These are phyloP conservation scores for Lactarius sanguifluus DNA, from an alignment of 768 basidiomycete genomes.

Conservation along the genomic window DNA sequence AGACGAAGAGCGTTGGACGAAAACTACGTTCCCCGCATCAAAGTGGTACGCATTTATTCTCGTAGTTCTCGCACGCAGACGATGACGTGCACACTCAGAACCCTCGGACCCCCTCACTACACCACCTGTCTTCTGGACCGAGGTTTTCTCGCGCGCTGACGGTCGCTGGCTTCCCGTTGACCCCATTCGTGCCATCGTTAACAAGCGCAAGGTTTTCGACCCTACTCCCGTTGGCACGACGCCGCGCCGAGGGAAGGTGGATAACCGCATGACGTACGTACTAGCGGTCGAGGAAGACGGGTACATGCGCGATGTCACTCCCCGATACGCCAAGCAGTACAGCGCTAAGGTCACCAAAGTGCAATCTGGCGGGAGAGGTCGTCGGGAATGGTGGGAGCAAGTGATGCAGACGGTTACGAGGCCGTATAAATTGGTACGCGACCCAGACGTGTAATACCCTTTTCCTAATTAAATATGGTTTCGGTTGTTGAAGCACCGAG, in stretches of 20 bases:
- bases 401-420: conserved; percentile 63
- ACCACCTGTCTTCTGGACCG: conserved; percentile 94
- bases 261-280: conserved; percentile 92
- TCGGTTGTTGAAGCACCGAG: conserved; percentile 63
- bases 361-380: conserved; percentile 67
- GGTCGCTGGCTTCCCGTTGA: conserved; percentile 92
- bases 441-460: conserved; percentile 30
- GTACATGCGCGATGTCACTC: conserved; percentile 87
- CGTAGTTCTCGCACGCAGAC: neutral
- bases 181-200: conserved; percentile 76
- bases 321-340: conserved; percentile 82
- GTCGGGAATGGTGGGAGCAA: conserved; percentile 83
- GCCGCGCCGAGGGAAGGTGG: conserved; percentile 38
- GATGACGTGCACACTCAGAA: conserved; percentile 5
- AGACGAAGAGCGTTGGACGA: conserved; percentile 51
- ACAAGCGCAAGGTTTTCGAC: conserved; percentile 79
- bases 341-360: conserved; percentile 76
- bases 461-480: conserved; percentile 5
- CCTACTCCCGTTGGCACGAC: conserved; percentile 42
- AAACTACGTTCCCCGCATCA: conserved; percentile 37
- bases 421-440: conserved; percentile 74
- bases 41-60: conserved; percentile 16
- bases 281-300: conserved; percentile 94
- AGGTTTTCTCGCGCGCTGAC: conserved; percentile 93
- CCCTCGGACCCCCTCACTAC: conserved; percentile 56